Conservation (phyloP, 306 rosid species). For the Geum urbanum region DNA sequence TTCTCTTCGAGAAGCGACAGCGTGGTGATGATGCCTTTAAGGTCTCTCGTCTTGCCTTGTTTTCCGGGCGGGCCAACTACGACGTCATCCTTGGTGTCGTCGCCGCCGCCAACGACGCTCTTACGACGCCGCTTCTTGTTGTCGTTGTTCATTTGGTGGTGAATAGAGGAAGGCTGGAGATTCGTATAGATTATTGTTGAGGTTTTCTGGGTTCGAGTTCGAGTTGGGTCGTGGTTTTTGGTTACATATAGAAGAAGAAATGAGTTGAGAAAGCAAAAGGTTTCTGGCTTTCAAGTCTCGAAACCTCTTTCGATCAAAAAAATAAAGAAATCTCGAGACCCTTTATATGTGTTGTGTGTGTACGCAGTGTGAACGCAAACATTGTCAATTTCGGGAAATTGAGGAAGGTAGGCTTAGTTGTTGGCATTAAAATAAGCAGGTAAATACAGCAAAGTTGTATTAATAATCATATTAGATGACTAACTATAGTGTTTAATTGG, state of each 20-base stretch:
- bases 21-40: constrained; percentile 55
- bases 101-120: constrained; percentile 21
- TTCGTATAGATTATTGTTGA: constrained; percentile 5
- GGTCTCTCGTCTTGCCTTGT: constrained; percentile 36
- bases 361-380: constrained; percentile 31
- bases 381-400: background rate
- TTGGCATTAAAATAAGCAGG: background rate
- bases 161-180: constrained; percentile 18
- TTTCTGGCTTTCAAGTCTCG: background rate
- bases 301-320: too few relatives aligned
- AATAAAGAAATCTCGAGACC: background rate
- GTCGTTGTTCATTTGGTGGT: constrained; percentile 39
- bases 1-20: constrained; percentile 53
- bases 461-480: background rate
- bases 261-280: background rate
- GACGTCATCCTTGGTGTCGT: background rate
- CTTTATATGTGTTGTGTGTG: constrained; percentile 14
- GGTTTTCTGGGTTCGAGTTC: constrained; percentile 12
- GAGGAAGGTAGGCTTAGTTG: background rate
- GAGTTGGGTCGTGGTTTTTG: background rate
- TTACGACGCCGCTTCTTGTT: constrained; percentile 34
- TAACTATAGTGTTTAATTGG: background rate
- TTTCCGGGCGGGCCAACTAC: constrained; percentile 12
- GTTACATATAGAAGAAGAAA: constrained; percentile 17
- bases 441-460: background rate